Evolutionary conservation across 23 red algal species (phyloP).

Genomic region (Gracilaria gracilis): DNA sequence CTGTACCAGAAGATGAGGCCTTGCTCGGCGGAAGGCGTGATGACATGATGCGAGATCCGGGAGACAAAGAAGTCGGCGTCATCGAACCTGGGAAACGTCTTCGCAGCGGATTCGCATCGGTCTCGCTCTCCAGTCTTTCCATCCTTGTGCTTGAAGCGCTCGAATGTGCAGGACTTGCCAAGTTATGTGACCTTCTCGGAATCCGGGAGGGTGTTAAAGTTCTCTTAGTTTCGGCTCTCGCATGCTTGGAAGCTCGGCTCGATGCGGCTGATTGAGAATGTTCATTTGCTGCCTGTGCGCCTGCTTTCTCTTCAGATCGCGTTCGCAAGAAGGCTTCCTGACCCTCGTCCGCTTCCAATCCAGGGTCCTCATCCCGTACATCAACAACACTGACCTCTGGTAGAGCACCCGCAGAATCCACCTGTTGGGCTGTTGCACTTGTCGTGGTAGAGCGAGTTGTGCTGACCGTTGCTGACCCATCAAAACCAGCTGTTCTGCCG

Average conservation of each 20-base stretch:
- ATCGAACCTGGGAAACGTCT: neutral
- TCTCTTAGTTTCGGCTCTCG: conserved; percentile 5
- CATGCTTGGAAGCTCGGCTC: neutral
- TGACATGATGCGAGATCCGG: conserved; percentile 2
- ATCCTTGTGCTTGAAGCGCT: neutral
- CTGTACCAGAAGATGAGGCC: conserved; percentile 19
- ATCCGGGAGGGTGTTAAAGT: neutral
- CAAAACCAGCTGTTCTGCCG: neutral
- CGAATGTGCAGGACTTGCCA: neutral
- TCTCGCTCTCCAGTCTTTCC: neutral
- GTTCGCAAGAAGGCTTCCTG: neutral
- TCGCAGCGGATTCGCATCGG: neutral
- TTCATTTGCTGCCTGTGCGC: neutral
- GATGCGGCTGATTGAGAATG: neutral
- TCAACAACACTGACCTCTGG: neutral
- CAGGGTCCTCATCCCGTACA: neutral
- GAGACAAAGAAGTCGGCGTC: conserved; percentile 17
- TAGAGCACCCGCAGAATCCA: neutral
- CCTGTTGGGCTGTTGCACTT: neutral
- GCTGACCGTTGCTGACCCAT: neutral
- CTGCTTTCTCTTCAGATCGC: neutral
- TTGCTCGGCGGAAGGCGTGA: conserved; percentile 19
- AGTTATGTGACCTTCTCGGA: neutral
- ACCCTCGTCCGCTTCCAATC: neutral
- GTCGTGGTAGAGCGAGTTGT: neutral